These are phyloP conservation scores for Tilletia setariae DNA, from an alignment of 1,284 basidiomycete genomes.

Conservation along the genomic window DNA sequence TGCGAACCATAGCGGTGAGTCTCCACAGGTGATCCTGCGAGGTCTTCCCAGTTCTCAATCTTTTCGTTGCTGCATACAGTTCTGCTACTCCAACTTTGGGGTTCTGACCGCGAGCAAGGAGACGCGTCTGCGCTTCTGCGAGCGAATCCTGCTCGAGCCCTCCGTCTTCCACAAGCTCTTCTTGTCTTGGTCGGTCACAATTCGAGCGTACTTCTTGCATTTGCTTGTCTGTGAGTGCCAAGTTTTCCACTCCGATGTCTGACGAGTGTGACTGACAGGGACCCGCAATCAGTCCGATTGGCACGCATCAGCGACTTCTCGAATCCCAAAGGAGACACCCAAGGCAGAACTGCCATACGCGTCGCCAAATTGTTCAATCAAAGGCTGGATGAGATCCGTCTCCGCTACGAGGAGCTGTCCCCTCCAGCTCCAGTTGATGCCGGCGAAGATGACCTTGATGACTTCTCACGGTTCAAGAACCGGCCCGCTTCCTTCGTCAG, in stretches of 20 bases:
- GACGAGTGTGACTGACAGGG: neutral
- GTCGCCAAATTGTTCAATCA: slow-evolving; percentile 41
- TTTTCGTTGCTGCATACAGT: slow-evolving; percentile 16
- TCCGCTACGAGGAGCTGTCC: slow-evolving; percentile 41
- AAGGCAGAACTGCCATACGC: slow-evolving; percentile 33
- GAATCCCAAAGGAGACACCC: slow-evolving; percentile 32
- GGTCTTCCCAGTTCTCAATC: neutral
- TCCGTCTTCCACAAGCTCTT: slow-evolving; percentile 48
- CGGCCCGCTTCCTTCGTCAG: slow-evolving; percentile 41
- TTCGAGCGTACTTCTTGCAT: slow-evolving; percentile 49
- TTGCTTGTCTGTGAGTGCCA: slow-evolving; percentile 36
- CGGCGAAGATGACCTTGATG: slow-evolving; percentile 30
- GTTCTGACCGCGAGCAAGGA: slow-evolving; percentile 35
- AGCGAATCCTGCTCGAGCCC: slow-evolving; percentile 45
- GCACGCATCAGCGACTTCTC: slow-evolving; percentile 45
- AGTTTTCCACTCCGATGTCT: too few relatives aligned
- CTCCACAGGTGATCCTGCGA: neutral
- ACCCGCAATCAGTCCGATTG: slow-evolving; percentile 28
- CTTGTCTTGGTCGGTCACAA: slow-evolving; percentile 51
- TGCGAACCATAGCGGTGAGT: slow-evolving; percentile 44
- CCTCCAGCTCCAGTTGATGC: slow-evolving; percentile 32
- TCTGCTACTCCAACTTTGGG: slow-evolving; percentile 50
- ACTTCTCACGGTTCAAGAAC: slow-evolving; percentile 27
- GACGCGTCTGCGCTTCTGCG: slow-evolving; percentile 42
- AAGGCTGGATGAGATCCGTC: slow-evolving; percentile 40